A percentile compares a stretch with the other conserved stretches of the same genome.
phyloP scores from a whole-genome alignment of 192 early-diverging fungal species.

The Mortierella claussenii region DNA sequence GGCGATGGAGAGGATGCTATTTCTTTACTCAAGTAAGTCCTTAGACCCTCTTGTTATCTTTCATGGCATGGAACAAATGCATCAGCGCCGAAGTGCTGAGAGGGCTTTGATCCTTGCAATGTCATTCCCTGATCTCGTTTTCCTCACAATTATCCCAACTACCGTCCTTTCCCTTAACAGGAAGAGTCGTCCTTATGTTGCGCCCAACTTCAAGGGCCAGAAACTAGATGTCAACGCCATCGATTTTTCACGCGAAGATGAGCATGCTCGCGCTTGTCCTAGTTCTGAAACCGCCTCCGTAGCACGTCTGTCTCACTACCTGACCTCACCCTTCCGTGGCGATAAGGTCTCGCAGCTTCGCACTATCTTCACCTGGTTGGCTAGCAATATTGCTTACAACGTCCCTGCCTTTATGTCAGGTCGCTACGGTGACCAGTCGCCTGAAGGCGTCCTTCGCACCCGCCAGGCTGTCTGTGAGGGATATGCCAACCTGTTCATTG shows the following conservation, averaged over 20 bases:
- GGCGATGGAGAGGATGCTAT: constrained; percentile 33
- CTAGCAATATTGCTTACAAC: constrained; percentile 65
- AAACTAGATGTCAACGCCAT: constrained; percentile 8
- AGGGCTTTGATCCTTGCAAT: no score
- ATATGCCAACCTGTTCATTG: constrained; percentile 63
- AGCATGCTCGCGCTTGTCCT: constrained; percentile 49
- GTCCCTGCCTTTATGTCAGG: constrained; percentile 54
- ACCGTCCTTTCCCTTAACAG: constrained; percentile 9
- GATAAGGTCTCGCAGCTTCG: constrained; percentile 57
- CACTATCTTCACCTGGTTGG: constrained; percentile 64
- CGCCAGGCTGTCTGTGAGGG: constrained; percentile 66
- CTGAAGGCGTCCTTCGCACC: constrained; percentile 52
- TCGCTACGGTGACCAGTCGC: constrained; percentile 18
- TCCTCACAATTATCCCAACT: background rate
- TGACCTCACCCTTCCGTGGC: constrained; percentile 58
- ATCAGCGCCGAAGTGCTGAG: no score
- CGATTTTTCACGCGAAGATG: constrained; percentile 56
- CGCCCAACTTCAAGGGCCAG: constrained; percentile 15
- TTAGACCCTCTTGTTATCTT: background rate
- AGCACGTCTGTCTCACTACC: constrained; percentile 38
- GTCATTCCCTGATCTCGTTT: background rate
- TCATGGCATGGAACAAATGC: no score
- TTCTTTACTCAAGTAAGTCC: constrained; percentile 34
- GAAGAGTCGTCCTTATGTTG: constrained; percentile 15
- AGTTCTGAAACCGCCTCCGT: constrained; percentile 24